Evolutionary conservation across 1,139 yeast species (phyloP), one percentile per base, ranked within the genome.

Genomic region (Tardiomyces digboiensis): DNA sequence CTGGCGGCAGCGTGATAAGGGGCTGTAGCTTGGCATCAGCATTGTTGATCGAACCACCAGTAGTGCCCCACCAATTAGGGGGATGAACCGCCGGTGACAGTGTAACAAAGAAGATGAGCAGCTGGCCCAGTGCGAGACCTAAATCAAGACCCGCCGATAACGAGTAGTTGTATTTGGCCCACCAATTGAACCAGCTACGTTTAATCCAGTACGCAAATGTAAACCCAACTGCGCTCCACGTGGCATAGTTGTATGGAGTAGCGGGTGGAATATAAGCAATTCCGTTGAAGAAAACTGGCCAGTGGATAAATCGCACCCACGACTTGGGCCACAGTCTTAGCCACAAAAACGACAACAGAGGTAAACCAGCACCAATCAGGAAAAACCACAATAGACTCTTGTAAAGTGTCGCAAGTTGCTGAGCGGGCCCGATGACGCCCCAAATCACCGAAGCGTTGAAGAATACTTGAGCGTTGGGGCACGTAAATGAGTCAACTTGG

Each of bases 351-450:
- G 63, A 62, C 8, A 71, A 44, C 2, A 72, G 36, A 0, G 79
- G 76, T 26, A 72, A 52, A 4, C 64, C 49, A 2, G 71, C 71
- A 2, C 80, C 80, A 21, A 73, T 56, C 29, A 73, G 50, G 57
- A 76, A 74, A 47, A 72, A 70, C 58, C 60, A 70, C 40, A 71
- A 56, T 21, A 74, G 56, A 7, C 65, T 61, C 46, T 66, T 66
- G 51, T 71, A 72, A 21, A 66, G 47, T 38, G 59, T 53, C 20
- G 65, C 62, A 50, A 75, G 75, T 42, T 68, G 72, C 49, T 72
- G 67, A 51, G 67, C 62, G 1, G 83, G 81, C 1, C 83, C 84
- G 51, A 79, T 73, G 10, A 75, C 75, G 45, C 85, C 84, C 86
- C 86, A 81, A 40, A 76, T 67, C 36, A 80, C 71, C 3, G 80